Evolutionary conservation across 2,329 filamentous ascomycete genomes (phyloP).

Genomic region (Hymenoscyphus infarciens): DNA sequence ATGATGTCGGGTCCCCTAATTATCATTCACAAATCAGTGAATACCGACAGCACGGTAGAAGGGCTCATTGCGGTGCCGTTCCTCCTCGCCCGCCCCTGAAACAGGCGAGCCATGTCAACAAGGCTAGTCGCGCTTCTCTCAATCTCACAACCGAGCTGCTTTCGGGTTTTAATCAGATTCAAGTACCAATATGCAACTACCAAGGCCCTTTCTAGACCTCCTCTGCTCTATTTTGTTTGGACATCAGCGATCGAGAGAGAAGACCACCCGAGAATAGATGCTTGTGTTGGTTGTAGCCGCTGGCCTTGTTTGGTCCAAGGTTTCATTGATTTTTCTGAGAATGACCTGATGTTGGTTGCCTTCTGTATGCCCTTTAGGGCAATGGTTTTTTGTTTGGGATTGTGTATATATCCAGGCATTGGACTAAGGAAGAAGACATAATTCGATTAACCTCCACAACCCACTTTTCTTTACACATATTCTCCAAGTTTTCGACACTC

Average conservation of each 20-base stretch:
- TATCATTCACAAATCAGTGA: not conserved
- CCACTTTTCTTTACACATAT: not conserved
- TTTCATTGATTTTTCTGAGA: not conserved
- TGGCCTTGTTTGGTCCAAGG: not conserved
- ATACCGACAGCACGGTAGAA: not conserved
- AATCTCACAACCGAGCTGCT: too few relatives aligned
- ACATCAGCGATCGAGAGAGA: not conserved
- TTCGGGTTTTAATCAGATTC: not conserved
- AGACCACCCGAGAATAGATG: not conserved
- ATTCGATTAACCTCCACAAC: not conserved
- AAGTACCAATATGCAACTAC: not conserved
- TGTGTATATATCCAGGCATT: not conserved
- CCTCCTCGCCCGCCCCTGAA: not conserved
- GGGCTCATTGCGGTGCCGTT: not conserved
- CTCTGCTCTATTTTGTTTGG: not conserved
- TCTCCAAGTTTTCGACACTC: not conserved
- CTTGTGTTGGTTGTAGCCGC: not conserved
- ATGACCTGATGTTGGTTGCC: not conserved
- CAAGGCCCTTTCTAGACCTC: not conserved
- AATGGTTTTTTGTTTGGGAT: not conserved
- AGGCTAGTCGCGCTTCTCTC: not conserved
- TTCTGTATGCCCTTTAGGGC: not conserved
- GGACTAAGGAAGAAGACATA: not conserved
- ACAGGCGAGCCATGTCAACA: not conserved
- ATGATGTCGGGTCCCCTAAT: not conserved